Conservation (phyloP, 805 yeast genomes). For the Tetrapisispora arboricola region DNA sequence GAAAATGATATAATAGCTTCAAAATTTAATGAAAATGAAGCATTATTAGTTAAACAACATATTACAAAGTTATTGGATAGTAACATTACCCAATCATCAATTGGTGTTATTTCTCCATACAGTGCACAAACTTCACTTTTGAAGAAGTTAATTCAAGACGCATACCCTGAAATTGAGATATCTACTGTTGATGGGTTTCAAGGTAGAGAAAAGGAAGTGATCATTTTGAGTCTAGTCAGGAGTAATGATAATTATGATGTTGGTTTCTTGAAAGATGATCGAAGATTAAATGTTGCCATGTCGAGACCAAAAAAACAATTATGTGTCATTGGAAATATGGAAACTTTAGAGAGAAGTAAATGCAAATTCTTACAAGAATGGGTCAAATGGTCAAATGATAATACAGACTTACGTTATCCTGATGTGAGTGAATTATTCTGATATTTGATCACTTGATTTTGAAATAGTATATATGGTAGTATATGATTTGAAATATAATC, state of each 20-base stretch:
- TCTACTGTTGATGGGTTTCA: slow-evolving; percentile 95
- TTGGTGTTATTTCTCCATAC: slow-evolving; percentile 88
- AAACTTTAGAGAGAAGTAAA: slow-evolving; percentile 39
- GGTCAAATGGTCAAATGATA: slow-evolving; percentile 60
- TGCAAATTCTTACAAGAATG: slow-evolving; percentile 48
- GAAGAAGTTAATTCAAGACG: slow-evolving; percentile 35
- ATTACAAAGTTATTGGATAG: slow-evolving; percentile 38
- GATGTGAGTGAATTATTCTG: slow-evolving; percentile 34
- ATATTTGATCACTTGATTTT: not conserved
- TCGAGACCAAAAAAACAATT: slow-evolving; percentile 82
- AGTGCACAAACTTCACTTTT: slow-evolving; percentile 71
- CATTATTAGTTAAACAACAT: slow-evolving; percentile 48
- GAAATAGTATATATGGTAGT: not conserved
- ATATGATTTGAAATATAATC: too few relatives aligned
- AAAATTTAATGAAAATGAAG: slow-evolving; percentile 71
- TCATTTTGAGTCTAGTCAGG: slow-evolving; percentile 70
- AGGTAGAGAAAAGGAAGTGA: slow-evolving; percentile 88
- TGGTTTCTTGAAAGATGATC: slow-evolving; percentile 71
- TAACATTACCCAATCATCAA: slow-evolving; percentile 46
- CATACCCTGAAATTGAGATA: slow-evolving; percentile 48
- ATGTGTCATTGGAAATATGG: slow-evolving; percentile 81
- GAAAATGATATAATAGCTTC: slow-evolving; percentile 37
- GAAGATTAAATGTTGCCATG: slow-evolving; percentile 87
- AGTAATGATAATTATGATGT: slow-evolving; percentile 61
- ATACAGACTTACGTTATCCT: slow-evolving; percentile 60